These are phyloP conservation scores for Trametes cingulata DNA, from an alignment of 768 basidiomycete species.

Conservation along the genomic window DNA sequence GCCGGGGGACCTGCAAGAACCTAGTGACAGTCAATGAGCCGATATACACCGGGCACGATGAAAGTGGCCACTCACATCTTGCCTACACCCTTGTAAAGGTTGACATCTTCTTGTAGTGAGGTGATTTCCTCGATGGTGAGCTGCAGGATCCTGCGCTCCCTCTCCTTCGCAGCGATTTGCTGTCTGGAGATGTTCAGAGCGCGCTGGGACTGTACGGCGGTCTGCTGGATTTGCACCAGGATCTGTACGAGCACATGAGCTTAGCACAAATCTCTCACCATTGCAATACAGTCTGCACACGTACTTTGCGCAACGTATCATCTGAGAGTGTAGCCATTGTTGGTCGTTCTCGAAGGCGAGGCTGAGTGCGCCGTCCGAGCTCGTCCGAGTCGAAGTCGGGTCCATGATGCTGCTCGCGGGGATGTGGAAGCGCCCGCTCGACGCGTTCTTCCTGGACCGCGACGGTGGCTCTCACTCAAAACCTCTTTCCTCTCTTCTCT, in stretches of 20 bases:
- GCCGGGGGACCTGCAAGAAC: constrained; percentile 88
- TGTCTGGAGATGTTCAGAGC: constrained; percentile 72
- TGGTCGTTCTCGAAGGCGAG: constrained; percentile 1
- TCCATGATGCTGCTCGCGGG: constrained; percentile 7
- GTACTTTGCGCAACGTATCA: constrained; percentile 80
- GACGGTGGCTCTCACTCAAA: constrained; percentile 19
- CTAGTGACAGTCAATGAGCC: constrained; percentile 40
- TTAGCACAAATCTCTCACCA: not conserved
- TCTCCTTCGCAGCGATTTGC: constrained; percentile 78
- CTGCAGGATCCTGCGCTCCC: constrained; percentile 87
- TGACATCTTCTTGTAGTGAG: constrained; percentile 68
- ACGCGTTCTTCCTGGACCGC: constrained; percentile 22
- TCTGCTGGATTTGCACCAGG: constrained; percentile 89
- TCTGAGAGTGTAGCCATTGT: constrained; percentile 47
- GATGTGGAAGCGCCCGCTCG: constrained; percentile 14
- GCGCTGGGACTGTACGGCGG: constrained; percentile 82
- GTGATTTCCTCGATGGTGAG: constrained; percentile 85
- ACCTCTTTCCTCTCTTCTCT: constrained; percentile 2
- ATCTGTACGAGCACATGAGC: constrained; percentile 54
- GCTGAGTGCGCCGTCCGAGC: not conserved
- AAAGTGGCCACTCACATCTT: constrained; percentile 69
- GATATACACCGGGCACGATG: not conserved
- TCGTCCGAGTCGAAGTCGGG: not conserved
- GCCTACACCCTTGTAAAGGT: constrained; percentile 92
- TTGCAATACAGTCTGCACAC: not conserved